Evolutionary conservation across 2,329 filamentous ascomycete species (phyloP), one percentile per base, ranked within the genome.

Genomic region (Phoma herbarum): DNA sequence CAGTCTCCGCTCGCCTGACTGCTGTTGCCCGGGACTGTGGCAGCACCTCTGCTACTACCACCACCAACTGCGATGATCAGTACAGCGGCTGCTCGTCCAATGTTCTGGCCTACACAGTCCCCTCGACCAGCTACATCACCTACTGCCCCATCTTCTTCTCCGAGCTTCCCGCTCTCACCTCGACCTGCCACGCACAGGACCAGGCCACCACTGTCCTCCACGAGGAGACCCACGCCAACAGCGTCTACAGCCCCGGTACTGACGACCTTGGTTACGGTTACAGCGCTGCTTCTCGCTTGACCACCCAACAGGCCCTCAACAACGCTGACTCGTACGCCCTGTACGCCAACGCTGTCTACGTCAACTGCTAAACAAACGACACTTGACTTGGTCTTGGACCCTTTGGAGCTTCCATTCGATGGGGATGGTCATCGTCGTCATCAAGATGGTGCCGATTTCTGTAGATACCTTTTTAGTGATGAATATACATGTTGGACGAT

Each of bases 301-400:
- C 75, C 6, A 79, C 79, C 0, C 65, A 73, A 4, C 74, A 84
- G 68, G 86, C 87, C 48, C 69, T 90, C 9, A 79, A 82, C 66
- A 88, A 90, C 62, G 88, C 88, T n/a, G 88, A 90, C 70, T 84
- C 83, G 0, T 89, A 81, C 67, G 81, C 83, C 7, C 73, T 85
- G 26, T 85, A 81, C 64, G 81, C 84, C 20, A 84, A 85, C 63
- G 82, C 68, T 45, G 53, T 70, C 52, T 55, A 69, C 52, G 59
- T 63, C 51, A 69, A 70, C 60, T 70, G 68, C 61, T 70, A 69
- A 58, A 61, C 10, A 25, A 35, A n/a, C 1, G n/a, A n/a, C n/a
- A n/a, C n/a, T n/a, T n/a, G n/a, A n/a, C 11, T 7, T n/a, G 31
- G 16, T 35, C 2, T n/a, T 35, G 31, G 6, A 35, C 31, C 16